Evolutionary conservation across 106 monocot species (phyloP).

Genomic region (Amphibolis antarctica): DNA sequence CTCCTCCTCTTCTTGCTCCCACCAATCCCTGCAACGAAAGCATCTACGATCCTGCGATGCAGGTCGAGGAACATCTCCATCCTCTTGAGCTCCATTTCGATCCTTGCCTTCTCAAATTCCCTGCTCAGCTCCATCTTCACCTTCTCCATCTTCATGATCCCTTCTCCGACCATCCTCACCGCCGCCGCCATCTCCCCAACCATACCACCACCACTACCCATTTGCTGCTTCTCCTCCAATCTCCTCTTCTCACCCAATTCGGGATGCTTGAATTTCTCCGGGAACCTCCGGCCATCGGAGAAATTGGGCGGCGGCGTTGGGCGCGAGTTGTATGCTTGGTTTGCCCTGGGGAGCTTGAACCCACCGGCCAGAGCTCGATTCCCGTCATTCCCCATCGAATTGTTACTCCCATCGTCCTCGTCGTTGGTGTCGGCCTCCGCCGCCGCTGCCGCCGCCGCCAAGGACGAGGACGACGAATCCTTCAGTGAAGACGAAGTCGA

Average conservation of each 20-base stretch:
- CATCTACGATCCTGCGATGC: conserved; percentile 51
- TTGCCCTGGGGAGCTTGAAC: conserved; percentile 35
- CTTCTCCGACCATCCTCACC: conserved; percentile 52
- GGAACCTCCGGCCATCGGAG: not conserved
- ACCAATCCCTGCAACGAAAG: conserved; percentile 2
- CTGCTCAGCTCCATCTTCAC: conserved; percentile 83
- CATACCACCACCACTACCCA: not conserved
- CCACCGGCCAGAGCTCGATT: not conserved
- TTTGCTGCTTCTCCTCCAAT: conserved; percentile 12
- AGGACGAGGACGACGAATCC: conserved; percentile 4
- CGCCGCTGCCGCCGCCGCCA: no score
- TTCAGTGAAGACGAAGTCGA: not conserved
- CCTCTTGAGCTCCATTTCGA: conserved; percentile 78
- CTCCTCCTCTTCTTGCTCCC: conserved; percentile 6
- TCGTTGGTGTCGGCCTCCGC: not conserved
- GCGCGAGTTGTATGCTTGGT: not conserved
- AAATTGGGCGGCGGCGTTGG: not conserved
- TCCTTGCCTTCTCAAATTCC: conserved; percentile 71
- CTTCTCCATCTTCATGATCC: conserved; percentile 66
- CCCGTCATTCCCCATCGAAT: not conserved
- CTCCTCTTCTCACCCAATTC: conserved; percentile 27
- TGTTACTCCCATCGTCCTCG: not conserved
- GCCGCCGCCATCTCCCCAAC: conserved; percentile 51
- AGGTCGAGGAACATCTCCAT: conserved; percentile 73
- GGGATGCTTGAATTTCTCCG: conserved; percentile 5